Percentiles rank a stretch among this genome's conserved stretches.
Conservation (phyloP, 1,284 basidiomycete species). For the Thecaphora thlaspeos region DNA sequence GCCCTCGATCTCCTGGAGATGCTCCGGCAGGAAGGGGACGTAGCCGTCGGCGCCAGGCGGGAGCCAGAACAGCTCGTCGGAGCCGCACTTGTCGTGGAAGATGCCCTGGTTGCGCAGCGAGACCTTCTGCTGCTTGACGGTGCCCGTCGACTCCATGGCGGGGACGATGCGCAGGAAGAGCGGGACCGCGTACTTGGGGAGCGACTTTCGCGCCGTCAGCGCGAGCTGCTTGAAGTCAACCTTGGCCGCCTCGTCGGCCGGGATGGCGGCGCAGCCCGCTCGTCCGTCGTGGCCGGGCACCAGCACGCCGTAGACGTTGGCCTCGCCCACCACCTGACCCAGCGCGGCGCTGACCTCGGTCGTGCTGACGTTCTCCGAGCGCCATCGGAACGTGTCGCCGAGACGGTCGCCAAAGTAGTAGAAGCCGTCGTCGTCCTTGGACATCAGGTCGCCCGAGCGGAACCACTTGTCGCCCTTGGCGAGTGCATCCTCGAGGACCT, state of each 20-base stretch:
- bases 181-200: conserved; percentile 58
- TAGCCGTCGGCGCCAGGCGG: conserved; percentile 42
- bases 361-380: conserved; percentile 55
- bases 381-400: conserved; percentile 58
- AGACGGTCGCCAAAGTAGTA: conserved; percentile 57
- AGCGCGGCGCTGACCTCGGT: conserved; percentile 53
- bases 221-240: conserved; percentile 51
- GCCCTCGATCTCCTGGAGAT: conserved; percentile 34
- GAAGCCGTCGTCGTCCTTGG: conserved; percentile 46
- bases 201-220: conserved; percentile 35
- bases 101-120: conserved; percentile 56
- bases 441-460: conserved; percentile 55
- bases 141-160: conserved; percentile 50
- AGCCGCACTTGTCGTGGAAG: conserved; percentile 44
- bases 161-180: conserved; percentile 56
- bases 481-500: conserved; percentile 56
- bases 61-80: conserved; percentile 45
- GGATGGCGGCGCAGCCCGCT: conserved; percentile 58
- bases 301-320: conserved; percentile 58
- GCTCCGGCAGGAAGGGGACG: conserved; percentile 34
- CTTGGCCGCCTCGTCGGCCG: conserved; percentile 11
- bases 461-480: conserved; percentile 55
- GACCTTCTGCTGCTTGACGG: conserved; percentile 56
- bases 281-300: conserved; percentile 57
- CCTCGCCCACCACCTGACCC: conserved; percentile 53